Percentiles rank a stretch among this genome's conserved stretches.
These are phyloP conservation scores for Phytopythium montanum DNA, from an alignment of 352 stramenopile species.

Conservation along the genomic window DNA sequence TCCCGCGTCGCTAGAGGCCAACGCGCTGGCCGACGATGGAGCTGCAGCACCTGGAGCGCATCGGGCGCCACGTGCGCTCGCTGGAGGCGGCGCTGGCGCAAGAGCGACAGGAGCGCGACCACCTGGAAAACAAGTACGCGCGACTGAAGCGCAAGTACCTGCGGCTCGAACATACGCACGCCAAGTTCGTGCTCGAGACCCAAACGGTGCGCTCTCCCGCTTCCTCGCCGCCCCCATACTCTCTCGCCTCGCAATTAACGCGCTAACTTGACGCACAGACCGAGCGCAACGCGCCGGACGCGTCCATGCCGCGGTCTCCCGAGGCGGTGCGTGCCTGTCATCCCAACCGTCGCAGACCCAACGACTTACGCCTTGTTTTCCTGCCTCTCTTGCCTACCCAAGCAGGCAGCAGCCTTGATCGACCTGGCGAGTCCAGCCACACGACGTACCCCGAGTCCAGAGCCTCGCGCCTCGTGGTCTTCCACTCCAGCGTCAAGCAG, in stretches of 20 bases:
- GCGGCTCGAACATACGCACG: slow-evolving; percentile 50
- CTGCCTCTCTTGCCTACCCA: background rate
- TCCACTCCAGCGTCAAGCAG: background rate
- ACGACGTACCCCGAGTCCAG: background rate
- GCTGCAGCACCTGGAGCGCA: slow-evolving; percentile 8
- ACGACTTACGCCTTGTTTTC: background rate
- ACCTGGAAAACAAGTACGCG: slow-evolving; percentile 67
- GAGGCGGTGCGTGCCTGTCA: background rate
- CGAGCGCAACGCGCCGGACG: background rate
- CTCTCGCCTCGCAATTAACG: background rate
- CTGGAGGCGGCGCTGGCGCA: slow-evolving; percentile 45
- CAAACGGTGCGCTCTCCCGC: slow-evolving; percentile 7
- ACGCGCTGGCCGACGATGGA: background rate
- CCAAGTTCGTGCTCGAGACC: slow-evolving; percentile 31
- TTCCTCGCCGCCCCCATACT: background rate
- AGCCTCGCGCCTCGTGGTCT: slow-evolving; percentile 1
- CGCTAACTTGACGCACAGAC: background rate
- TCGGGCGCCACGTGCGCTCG: slow-evolving; percentile 27
- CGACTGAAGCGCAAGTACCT: slow-evolving; percentile 65
- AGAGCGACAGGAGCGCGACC: slow-evolving; percentile 44
- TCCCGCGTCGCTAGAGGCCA: background rate
- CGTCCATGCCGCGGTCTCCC: slow-evolving; percentile 3
- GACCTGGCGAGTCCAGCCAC: slow-evolving; percentile 51
- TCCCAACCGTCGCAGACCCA: background rate
- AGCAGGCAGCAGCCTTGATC: slow-evolving; percentile 31